Percentiles rank a stretch among this genome's conserved stretches.
These are phyloP conservation scores for Diaporthe australafricana DNA, from an alignment of 2,329 filamentous ascomycete genomes.

Conservation along the genomic window DNA sequence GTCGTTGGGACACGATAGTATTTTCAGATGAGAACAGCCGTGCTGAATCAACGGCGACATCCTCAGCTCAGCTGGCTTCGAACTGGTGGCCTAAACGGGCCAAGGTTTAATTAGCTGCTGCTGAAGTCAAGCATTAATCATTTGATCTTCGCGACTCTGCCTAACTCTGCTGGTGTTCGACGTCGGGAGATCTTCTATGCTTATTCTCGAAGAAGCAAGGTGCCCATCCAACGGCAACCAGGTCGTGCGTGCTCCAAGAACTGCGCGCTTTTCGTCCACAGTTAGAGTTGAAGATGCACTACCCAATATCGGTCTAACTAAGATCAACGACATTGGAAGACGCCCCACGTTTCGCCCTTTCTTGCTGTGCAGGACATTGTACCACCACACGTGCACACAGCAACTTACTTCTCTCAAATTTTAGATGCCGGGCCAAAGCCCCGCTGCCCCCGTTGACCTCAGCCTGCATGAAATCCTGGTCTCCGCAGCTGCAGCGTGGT, in stretches of 20 bases:
- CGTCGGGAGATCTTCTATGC: conserved; percentile 19
- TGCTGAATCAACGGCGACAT: conserved; percentile 6
- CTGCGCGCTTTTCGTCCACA: neutral
- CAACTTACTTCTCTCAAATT: too few relatives aligned
- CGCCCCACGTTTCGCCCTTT: neutral
- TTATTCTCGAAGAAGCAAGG: conserved; percentile 16
- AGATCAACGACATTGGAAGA: neutral
- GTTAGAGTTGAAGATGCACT: neutral
- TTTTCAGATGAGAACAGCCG: conserved; percentile 24
- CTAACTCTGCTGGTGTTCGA: conserved; percentile 10
- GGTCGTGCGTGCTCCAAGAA: neutral
- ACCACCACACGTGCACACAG: neutral
- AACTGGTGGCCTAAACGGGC: conserved; percentile 22
- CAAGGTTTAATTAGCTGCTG: neutral
- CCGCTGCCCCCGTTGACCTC: neutral
- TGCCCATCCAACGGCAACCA: neutral
- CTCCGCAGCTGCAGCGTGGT: neutral
- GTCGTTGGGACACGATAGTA: too few relatives aligned
- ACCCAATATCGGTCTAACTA: too few relatives aligned
- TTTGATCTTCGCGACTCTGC: conserved; percentile 16
- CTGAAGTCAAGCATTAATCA: neutral
- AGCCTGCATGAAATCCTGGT: neutral
- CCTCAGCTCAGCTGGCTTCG: conserved; percentile 5
- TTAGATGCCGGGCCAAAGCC: neutral
- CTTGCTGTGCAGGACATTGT: neutral